Percentiles rank a stretch among this genome's conserved stretches.
Conservation (phyloP, 306 rosid genomes). For the Dalbergia oliveri region DNA sequence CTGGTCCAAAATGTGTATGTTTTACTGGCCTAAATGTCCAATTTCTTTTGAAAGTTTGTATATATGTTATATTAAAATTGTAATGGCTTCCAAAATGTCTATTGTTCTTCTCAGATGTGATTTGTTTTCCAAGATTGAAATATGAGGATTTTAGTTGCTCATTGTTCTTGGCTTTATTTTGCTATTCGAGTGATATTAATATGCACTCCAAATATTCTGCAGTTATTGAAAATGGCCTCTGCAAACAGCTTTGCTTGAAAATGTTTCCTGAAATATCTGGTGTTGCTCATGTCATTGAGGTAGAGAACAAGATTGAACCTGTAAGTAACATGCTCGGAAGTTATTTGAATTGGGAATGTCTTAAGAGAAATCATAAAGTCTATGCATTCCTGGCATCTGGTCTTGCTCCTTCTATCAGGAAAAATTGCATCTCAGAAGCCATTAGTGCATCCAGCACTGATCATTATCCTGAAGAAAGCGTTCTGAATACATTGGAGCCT, state of each 20-base stretch:
- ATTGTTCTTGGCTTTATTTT: conserved; percentile 28
- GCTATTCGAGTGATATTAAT: conserved; percentile 34
- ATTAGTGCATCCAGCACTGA: conserved; percentile 77
- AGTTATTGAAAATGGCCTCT: conserved; percentile 68
- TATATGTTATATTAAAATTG: not conserved
- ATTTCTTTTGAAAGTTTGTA: not conserved
- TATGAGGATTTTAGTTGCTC: conserved; percentile 11
- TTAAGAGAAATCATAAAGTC: conserved; percentile 60
- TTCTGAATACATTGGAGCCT: conserved; percentile 60
- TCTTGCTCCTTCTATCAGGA: conserved; percentile 43
- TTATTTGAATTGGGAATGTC: conserved; percentile 50
- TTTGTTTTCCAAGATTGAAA: conserved; percentile 16
- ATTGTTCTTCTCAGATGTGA: not conserved
- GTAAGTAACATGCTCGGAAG: conserved; percentile 24
- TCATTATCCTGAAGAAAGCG: conserved; percentile 62
- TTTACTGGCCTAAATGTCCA: not conserved
- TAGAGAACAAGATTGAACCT: conserved; percentile 54
- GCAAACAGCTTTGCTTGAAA: conserved; percentile 67
- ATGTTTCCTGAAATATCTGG: conserved; percentile 64
- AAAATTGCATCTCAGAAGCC: conserved; percentile 59
- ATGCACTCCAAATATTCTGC: conserved; percentile 51
- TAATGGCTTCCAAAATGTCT: conserved; percentile 3
- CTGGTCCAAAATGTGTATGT: conserved; percentile 9
- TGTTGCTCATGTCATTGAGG: conserved; percentile 53
- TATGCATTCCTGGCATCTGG: conserved; percentile 61